Conservation (phyloP, 2,329 filamentous ascomycete genomes). For the Stemphylium beticola region DNA sequence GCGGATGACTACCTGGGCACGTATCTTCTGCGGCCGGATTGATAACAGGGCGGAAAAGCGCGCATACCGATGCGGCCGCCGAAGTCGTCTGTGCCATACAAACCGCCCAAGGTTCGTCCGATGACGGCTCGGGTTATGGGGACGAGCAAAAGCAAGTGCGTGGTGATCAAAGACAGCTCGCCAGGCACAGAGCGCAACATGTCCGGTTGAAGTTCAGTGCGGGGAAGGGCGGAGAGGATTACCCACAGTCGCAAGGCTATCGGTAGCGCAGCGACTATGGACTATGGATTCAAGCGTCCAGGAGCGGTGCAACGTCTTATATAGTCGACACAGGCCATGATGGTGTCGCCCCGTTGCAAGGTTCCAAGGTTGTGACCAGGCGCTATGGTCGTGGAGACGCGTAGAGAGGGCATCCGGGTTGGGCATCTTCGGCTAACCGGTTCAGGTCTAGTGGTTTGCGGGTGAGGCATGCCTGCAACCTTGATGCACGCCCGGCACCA, state of each 20-base stretch:
- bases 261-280: background rate
- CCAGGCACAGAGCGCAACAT: conserved; percentile 9
- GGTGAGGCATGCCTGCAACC: conserved; percentile 6
- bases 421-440: conserved; percentile 2
- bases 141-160: background rate
- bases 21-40: conserved; percentile 4
- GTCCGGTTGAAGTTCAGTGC: conserved; percentile 6
- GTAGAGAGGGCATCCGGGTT: background rate
- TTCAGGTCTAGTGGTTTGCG: conserved; percentile 14
- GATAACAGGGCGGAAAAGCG: background rate
- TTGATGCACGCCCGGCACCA: conserved; percentile 11
- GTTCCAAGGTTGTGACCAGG: background rate
- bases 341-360: no score
- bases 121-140: background rate
- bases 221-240: conserved; percentile 10
- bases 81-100: background rate
- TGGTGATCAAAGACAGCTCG: background rate
- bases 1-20: background rate
- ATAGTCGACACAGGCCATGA: background rate
- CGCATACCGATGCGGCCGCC: background rate
- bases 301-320: no score
- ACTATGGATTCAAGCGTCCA: background rate
- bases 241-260: background rate
- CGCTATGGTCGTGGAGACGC: background rate
- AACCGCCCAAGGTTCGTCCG: background rate